Evolutionary conservation across 2,329 filamentous ascomycete species (phyloP).

Genomic region (Sclerotinia subarctica): DNA sequence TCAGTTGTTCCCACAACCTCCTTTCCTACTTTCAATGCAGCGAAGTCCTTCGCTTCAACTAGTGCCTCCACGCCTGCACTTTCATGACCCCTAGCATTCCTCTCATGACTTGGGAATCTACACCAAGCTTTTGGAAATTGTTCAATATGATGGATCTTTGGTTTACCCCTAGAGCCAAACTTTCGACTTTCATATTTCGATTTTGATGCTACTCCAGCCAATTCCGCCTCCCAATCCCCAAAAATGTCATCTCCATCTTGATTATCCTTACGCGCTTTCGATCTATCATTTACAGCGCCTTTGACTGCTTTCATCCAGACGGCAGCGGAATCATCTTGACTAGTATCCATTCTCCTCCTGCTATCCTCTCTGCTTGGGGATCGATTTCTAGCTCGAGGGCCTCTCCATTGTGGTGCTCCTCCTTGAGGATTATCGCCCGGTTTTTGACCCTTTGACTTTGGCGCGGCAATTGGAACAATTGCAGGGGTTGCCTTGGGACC

Average conservation of each 20-base stretch:
- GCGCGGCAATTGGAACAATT: neutral
- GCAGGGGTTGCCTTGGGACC: neutral
- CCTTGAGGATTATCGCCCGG: neutral
- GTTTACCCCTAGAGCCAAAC: slow-evolving; percentile 31
- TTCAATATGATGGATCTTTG: slow-evolving; percentile 20
- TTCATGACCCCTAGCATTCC: slow-evolving; percentile 27
- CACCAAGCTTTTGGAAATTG: slow-evolving; percentile 35
- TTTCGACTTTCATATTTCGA: slow-evolving; percentile 27
- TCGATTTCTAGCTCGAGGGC: slow-evolving; percentile 15
- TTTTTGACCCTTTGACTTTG: neutral
- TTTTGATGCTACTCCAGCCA: slow-evolving; percentile 1
- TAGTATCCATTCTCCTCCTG: slow-evolving; percentile 17
- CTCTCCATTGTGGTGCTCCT: slow-evolving; percentile 15
- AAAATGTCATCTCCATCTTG: slow-evolving; percentile 14
- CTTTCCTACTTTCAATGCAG: slow-evolving; percentile 18
- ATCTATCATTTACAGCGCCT: slow-evolving; percentile 8
- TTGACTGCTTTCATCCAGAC: slow-evolving; percentile 20
- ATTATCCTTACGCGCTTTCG: slow-evolving; percentile 9
- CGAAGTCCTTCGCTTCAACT: slow-evolving; percentile 29
- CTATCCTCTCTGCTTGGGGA: slow-evolving; percentile 10
- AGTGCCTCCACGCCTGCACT: slow-evolving; percentile 26
- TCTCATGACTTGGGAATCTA: slow-evolving; percentile 33
- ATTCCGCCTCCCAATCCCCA: slow-evolving; percentile 18
- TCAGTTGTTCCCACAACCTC: slow-evolving; percentile 28
- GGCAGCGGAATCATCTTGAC: slow-evolving; percentile 17